Evolutionary conservation across 345 rosid species (phyloP), one percentile per base, ranked within the genome.

Genomic region (Rhizophora apiculata): DNA sequence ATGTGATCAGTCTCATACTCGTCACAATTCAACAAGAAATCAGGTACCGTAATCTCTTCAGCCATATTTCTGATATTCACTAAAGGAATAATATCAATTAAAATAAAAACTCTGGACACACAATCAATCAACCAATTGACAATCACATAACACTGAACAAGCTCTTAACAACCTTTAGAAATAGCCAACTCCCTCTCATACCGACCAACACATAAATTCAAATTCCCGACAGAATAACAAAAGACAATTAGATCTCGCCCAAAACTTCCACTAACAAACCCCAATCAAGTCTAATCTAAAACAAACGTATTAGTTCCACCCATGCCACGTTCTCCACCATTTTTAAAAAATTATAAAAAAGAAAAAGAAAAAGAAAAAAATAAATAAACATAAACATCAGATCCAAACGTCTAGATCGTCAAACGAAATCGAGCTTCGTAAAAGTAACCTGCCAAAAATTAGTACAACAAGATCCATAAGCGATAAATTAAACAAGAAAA

Each of bases 361-460:
- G 5, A n/a, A 18, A 62, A 29, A 13, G 63, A 0, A 61, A 36
- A 68, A 4, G 1, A 36, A 68, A 4, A 1, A 31, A 31, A 31
- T 6, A 31, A 31, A 30, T 5, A 30, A 21, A 68, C 0, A 39
- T 43, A 27, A 51, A 20, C 61, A 79, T 64, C 73, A 75, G 86
- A 78, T 76, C 78, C 77, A 74, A 62, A 53, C 29, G 65, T 62
- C 71, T 53, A 73, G 60, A 57, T 8, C 5, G 36, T 26, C n/a
- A 67, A 20, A 21, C 19, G 31, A 15, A 54, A 69, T 46, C 46
- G 16, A 19, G 31, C 11, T 56, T 56, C 10, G 46, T 18, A 10
- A 16, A 18, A 32, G 11, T 22, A 60, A 54, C 26, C 48, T 22
- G n/a, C 60, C 34, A 11, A 16, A 19, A 60, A 55, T 7, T 64